phyloP scores from a whole-genome alignment of 495 filamentous ascomycete genomes.

The Penicillium canariense region DNA sequence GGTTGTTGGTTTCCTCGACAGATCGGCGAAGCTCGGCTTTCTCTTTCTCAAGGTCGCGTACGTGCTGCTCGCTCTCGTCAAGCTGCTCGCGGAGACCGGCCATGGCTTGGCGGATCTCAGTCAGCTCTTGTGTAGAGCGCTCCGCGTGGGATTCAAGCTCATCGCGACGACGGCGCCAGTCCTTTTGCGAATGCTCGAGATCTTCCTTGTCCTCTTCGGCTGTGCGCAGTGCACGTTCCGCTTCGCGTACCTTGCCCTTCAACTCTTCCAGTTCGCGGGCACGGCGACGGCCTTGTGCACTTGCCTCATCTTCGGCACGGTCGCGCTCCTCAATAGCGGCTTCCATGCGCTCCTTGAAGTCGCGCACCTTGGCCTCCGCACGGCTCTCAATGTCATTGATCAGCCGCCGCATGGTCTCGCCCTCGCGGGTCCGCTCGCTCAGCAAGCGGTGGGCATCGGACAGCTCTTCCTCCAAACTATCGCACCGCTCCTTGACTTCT shows the following conservation, averaged over 20 bases:
- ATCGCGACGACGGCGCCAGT: constrained; percentile 69
- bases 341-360: constrained; percentile 89
- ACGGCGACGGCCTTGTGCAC: constrained; percentile 67
- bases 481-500: constrained; percentile 76
- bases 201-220: constrained; percentile 67
- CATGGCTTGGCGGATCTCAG: constrained; percentile 75
- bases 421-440: constrained; percentile 89
- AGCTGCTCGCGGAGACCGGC: constrained; percentile 72
- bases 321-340: constrained; percentile 87
- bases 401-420: constrained; percentile 89
- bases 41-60: constrained; percentile 75
- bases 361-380: constrained; percentile 73
- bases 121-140: constrained; percentile 64
- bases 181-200: constrained; percentile 64
- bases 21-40: constrained; percentile 69
- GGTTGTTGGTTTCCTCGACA: constrained; percentile 71
- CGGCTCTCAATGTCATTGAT: constrained; percentile 83
- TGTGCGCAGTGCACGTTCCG: constrained; percentile 70
- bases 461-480: constrained; percentile 91
- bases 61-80: constrained; percentile 84
- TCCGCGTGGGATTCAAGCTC: constrained; percentile 71
- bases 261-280: constrained; percentile 86
- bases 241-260: constrained; percentile 70
- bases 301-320: constrained; percentile 86
- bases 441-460: constrained; percentile 83